Conservation (phyloP, 352 stramenopile species). For the Stephanocyclus meneghinianus region DNA sequence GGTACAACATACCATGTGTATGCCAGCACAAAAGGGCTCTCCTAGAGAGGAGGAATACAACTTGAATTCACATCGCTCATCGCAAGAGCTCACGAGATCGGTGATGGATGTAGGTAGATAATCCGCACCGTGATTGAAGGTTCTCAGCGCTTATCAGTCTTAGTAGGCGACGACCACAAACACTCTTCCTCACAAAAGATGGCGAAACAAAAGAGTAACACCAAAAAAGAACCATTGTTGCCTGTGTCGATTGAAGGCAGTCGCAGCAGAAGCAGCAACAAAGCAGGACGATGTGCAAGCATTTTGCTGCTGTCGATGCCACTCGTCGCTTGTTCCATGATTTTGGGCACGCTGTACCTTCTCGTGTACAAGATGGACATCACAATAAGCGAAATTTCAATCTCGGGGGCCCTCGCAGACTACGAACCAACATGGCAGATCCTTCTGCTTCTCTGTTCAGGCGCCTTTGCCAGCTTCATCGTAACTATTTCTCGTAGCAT, state of each 20-base stretch:
- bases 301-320: conserved; percentile 23
- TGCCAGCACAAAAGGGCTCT: too few species aligned
- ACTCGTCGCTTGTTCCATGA: conserved; percentile 28
- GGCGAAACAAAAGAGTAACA: not conserved
- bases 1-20: too few species aligned
- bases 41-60: too few species aligned
- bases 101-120: too few species aligned
- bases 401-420: conserved; percentile 28
- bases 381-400: conserved; percentile 20
- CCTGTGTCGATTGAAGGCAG: not conserved
- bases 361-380: conserved; percentile 23
- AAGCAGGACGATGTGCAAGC: conserved; percentile 13
- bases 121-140: too few species aligned
- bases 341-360: conserved; percentile 27
- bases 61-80: too few species aligned
- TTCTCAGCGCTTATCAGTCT: too few species aligned
- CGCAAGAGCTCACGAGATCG: too few species aligned
- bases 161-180: too few species aligned
- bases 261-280: not conserved
- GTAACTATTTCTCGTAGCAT: conserved; percentile 34
- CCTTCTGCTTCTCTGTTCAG: conserved; percentile 22
- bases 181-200: not conserved
- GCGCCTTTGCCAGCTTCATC: conserved; percentile 26
- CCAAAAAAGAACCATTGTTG: conserved; percentile 9
- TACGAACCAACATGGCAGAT: conserved; percentile 34